Conservation (phyloP, 2,329 filamentous ascomycete species). For the Aspergillus sergii region DNA sequence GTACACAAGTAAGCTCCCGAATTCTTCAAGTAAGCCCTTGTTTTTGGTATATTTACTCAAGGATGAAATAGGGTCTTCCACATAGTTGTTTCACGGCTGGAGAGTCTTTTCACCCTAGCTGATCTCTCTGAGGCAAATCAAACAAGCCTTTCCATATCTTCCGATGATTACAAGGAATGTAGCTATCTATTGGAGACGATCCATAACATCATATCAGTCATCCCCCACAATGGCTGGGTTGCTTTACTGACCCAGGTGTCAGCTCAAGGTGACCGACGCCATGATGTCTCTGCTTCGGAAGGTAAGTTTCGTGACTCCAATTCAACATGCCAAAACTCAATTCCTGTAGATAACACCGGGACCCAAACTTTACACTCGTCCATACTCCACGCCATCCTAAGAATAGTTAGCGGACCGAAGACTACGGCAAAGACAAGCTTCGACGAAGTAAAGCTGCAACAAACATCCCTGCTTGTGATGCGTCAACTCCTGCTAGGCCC, state of each 20-base stretch:
- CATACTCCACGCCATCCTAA: slow-evolving; percentile 36
- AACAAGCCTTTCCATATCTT: slow-evolving; percentile 50
- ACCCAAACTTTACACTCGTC: slow-evolving; percentile 35
- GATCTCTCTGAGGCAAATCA: slow-evolving; percentile 19
- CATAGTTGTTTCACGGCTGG: slow-evolving; percentile 39
- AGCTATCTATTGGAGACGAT: slow-evolving; percentile 77
- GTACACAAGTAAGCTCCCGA: slow-evolving; percentile 50
- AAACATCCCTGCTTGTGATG: slow-evolving; percentile 69
- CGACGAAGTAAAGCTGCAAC: slow-evolving; percentile 68
- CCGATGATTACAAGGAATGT: slow-evolving; percentile 73
- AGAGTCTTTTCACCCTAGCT: slow-evolving; percentile 32
- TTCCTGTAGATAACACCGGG: slow-evolving; percentile 27
- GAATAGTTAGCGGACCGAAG: slow-evolving; percentile 29
- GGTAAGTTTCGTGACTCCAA: slow-evolving; percentile 32
- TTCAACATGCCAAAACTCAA: slow-evolving; percentile 1
- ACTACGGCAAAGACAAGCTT: slow-evolving; percentile 40
- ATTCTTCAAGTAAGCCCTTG: no score
- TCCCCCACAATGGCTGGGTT: slow-evolving; percentile 70
- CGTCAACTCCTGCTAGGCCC: slow-evolving; percentile 48
- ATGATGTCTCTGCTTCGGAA: slow-evolving; percentile 53
- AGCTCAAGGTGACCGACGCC: slow-evolving; percentile 50
- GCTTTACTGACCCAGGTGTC: slow-evolving; percentile 67
- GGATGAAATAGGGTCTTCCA: slow-evolving; percentile 36
- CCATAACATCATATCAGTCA: slow-evolving; percentile 70
- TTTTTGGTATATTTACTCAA: not conserved